Base-by-base conservation (phyloP, 176 grass and related monocot genomes). In the Saccharum spontaneum region DNA sequence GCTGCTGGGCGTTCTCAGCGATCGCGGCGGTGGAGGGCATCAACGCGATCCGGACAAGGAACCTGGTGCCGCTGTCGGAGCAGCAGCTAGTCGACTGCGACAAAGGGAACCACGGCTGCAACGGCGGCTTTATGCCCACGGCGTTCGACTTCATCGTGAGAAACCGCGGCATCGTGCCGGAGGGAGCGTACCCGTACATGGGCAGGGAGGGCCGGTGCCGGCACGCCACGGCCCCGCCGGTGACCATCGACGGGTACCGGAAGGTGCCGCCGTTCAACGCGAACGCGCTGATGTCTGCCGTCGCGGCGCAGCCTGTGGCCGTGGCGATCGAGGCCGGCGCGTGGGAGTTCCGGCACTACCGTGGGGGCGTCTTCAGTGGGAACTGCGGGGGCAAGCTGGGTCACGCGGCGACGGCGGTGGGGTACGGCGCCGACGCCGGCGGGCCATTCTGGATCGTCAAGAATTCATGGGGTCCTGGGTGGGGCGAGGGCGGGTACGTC, bases 401-500 rank as follows among this genome's bases (percentile, higher is more conserved):
- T n/a, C 85, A 85, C n/a, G 71, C 40, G 11, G 71, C 76, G 30
- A 22, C 80, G 1, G 23, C 77, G 1, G 82, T 91, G 0, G 85
- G 85, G 26, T 91, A 87, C 20, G 77, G 77, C 4, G 20, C 26
- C 6, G 48, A 5, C 2, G 62, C 44, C 2, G 30, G 49, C 1
- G 20, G 22, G 8, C 57, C 22, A 8, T 91, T 85, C 34, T 94
- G 92, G 92, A 90, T 90, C 14, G 69, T 95, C 24, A 95, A 92
- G 71, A 92, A 95, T 33, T 90, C 88, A 0, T 95, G 90, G 93
- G 93, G 90, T 3, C 12, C 41, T 0, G 10, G 20, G 0, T 95
- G 93, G 93, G 93, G 93, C 2, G 90, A 95, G 38, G 17, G 34
- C 12, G 90, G 93, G 7, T 95, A 86, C 24, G 75, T 92, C 16